Base-by-base conservation (phyloP, 202 grass and related monocot species). In the Digitaria exilis region DNA sequence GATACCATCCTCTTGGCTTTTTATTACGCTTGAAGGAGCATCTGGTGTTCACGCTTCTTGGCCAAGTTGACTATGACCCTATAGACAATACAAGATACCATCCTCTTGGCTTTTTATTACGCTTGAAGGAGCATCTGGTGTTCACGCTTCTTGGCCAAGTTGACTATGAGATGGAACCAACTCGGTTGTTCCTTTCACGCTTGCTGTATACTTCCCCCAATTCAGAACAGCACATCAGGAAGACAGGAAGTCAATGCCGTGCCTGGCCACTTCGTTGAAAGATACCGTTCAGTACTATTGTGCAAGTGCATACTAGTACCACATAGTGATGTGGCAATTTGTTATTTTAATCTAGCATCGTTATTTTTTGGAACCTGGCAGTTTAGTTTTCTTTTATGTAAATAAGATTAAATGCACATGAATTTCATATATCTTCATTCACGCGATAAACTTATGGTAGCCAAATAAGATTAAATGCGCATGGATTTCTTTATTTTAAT, bases 41-140 rank as follows among this genome's bases (percentile, higher is more conserved):
- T 48, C 34, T 5, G 8, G 31, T 29, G 29, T 46, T 56, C 18
- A 45, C 32, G 58, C 31, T 77, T 78, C 26, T 34, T 43, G 46
- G 25, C 41, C 44, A 16, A 68, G 83, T 83, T 86, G 88, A 90
- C 84, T 22, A 11, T 52, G 24, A 51, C n/a, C n/a, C n/a, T n/a
- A n/a, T n/a, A n/a, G n/a, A n/a, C n/a, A n/a, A n/a, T n/a, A n/a
- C n/a, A n/a, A n/a, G n/a, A n/a, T n/a, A n/a, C n/a, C n/a, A 21
- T 67, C 67, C 12, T 83, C 19, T 54, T 85, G 84, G 43, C 75
- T 35, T 76, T 84, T 61, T 28, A 51, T 55, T 15, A 37, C 55
- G 60, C 28, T 39, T 69, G 60, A 45, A 83, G 50, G 60, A 78
- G 83, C 34, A 46, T 48, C 34, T 5, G 8, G 31, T 29, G 29